Base-by-base conservation (phyloP, 352 stramenopile genomes). In the Pythium phragmiticola region DNA sequence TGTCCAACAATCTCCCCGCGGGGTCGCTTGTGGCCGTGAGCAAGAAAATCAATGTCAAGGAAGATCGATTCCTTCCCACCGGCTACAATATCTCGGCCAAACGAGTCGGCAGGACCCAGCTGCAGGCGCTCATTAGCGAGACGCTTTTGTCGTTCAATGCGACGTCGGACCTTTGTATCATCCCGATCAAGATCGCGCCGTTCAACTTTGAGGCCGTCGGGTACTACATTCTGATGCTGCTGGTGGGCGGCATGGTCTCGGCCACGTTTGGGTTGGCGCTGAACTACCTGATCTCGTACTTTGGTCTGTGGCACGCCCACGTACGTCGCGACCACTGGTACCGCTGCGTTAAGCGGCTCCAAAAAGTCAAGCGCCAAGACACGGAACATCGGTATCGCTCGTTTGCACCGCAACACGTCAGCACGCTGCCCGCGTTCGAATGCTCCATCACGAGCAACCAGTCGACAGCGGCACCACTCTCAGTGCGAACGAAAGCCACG, bases 291-390 rank as follows among this genome's bases (percentile, higher is more conserved):
- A 78, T 92, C 39, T 90, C 80, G 43, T 92, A 82, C 60, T 57
- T 91, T 33, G 87, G 87, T 11, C 48, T 95, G 17, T 95, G 84
- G 87, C 87, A 95, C 41, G 81, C 87, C 0, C 87, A 95, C 41
- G 84, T 95, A 19, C 84, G 87, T 41, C 74, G 87, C 61, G 87
- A 95, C 50, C 77, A 92, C 63, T 95, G 87, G 87, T 93, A 86
- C 57, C 75, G 80, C 50, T 93, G 84, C 55, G 75, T 94, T 9
- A 74, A 75, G 23, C 74, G 80, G 34, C 70, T 95, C 8, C 82
- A 92, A 57, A 89, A 90, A 57, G 68, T 92, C 50, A 91, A 92
- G 56, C 83, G 81, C 2, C 83, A 92, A 63, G 76, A 88, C 46
- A 87, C 70, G 1, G 77, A 84, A 28, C 78, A 87, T 37, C 76